A percentile compares a stretch with the other conserved stretches of the same genome.
Evolutionary conservation across 352 stramenopile species (phyloP).

Genomic region (Phytophthora ohioensis): DNA sequence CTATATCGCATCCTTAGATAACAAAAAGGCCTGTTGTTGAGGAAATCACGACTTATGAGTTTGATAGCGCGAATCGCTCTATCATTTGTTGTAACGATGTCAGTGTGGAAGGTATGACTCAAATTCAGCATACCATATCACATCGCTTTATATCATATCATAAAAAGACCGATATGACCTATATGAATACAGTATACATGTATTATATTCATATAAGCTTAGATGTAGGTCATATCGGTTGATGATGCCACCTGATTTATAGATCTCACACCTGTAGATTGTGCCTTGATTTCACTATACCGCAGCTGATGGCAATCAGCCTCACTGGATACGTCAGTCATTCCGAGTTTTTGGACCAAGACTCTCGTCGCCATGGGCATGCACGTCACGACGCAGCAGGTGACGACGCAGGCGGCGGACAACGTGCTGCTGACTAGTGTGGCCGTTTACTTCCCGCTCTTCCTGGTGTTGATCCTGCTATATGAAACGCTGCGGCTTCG

Average conservation of each 20-base stretch:
- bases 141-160: too few relatives aligned
- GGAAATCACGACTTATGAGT: too few relatives aligned
- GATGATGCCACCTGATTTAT: slow-evolving; percentile 5
- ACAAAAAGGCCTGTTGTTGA: too few relatives aligned
- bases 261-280: too few relatives aligned
- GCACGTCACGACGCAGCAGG: slow-evolving; percentile 33
- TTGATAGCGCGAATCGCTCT: too few relatives aligned
- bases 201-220: too few relatives aligned
- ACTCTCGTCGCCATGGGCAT: slow-evolving; percentile 23
- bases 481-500: slow-evolving; percentile 70
- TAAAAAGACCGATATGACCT: too few relatives aligned
- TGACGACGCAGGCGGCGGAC: slow-evolving; percentile 42
- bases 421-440: slow-evolving; percentile 70
- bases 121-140: too few relatives aligned
- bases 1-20: too few relatives aligned
- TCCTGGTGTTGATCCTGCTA: slow-evolving; percentile 58
- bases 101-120: too few relatives aligned
- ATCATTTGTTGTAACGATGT: too few relatives aligned
- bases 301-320: slow-evolving; percentile 6
- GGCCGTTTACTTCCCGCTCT: slow-evolving; percentile 72
- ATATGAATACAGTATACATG: too few relatives aligned
- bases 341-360: slow-evolving; percentile 1
- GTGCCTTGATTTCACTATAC: background rate
- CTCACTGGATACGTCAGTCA: slow-evolving; percentile 10
- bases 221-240: background rate